Base-by-base conservation (phyloP, 805 yeast species). In the Maudiozyma bulderi region DNA sequence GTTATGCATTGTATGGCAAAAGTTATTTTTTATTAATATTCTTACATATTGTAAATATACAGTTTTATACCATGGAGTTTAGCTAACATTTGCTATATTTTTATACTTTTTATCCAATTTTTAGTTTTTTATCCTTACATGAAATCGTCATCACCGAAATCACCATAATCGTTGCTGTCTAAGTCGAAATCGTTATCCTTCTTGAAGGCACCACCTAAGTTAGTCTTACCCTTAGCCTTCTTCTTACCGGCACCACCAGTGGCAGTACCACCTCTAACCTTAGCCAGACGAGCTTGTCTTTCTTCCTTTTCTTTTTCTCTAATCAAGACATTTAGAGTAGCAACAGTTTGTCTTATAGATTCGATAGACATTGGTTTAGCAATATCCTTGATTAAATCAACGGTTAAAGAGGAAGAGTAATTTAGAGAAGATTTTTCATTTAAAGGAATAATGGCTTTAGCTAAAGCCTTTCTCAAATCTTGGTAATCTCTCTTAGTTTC, bases 201-300 rank as follows among this genome's bases (percentile, higher is more conserved):
- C 74, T 82, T 85, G 65, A 73, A 73, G 8, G 74, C 76, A 58
- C 77, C 77, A 49, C 77, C 77, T 47, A 85, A 73, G 65, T 82
- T 84, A 43, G 87, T 84, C 56, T 75, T 78, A 50, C 86, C 84
- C 69, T 85, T 84, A 50, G 88, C 96, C 80, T 90, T 91, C 80
- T 85, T 84, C 78, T 90, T 89, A 69, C 95, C 95, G 38, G 95
- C 93, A 65, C 96, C 96, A 59, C 95, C 95, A 28, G 87, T 78
- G 39, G 91, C 80, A 30, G 95, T 85, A 55, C 91, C 93, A 53
- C 93, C 91, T 48, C 86, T 75, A 43, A 66, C 70, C 65, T 82
- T 84, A 58, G 84, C 78, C 60, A 86, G 71, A 67, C 96, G 81
- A 29, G 86, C 88, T 60, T 80, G 86, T 74, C 97, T 86, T 71